Percentiles rank a stretch among this genome's conserved stretches.
These are phyloP conservation scores for Geum urbanum DNA, from an alignment of 306 rosid species.

Conservation along the genomic window DNA sequence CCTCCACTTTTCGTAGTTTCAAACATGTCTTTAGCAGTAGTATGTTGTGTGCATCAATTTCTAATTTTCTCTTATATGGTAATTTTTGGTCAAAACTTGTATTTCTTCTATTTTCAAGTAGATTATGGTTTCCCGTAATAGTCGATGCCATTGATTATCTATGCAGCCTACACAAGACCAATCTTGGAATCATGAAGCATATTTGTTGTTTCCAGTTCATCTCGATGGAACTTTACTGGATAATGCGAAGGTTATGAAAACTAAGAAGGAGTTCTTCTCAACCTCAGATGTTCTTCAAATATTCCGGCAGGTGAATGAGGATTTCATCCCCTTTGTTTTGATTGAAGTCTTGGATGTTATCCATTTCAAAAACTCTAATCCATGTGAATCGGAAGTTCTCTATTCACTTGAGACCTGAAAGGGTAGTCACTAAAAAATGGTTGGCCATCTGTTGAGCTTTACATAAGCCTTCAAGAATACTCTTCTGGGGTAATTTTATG, in stretches of 20 bases:
- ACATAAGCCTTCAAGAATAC: not conserved
- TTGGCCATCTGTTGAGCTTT: no score
- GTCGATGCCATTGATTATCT: not conserved
- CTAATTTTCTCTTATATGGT: not conserved
- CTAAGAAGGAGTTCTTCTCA: slow-evolving; percentile 77
- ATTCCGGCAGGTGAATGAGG: slow-evolving; percentile 71
- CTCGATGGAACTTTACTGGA: slow-evolving; percentile 95
- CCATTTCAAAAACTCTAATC: no score
- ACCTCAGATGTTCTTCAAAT: slow-evolving; percentile 85
- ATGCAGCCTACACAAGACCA: slow-evolving; percentile 73
- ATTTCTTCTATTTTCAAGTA: not conserved
- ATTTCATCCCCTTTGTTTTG: slow-evolving; percentile 1
- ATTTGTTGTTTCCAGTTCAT: slow-evolving; percentile 93
- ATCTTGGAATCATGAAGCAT: slow-evolving; percentile 94
- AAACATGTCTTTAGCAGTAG: not conserved
- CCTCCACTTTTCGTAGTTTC: not conserved
- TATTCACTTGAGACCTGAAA: no score
- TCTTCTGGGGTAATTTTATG: not conserved
- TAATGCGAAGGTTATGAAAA: slow-evolving; percentile 72
- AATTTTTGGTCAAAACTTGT: not conserved
- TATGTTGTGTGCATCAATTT: not conserved
- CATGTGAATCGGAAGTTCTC: no score
- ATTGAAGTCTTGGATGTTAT: no score
- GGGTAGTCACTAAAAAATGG: no score
- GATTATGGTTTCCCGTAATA: not conserved